These are phyloP conservation scores for Circinella umbellata DNA, from an alignment of 371 early-diverging fungal genomes.

Conservation along the genomic window DNA sequence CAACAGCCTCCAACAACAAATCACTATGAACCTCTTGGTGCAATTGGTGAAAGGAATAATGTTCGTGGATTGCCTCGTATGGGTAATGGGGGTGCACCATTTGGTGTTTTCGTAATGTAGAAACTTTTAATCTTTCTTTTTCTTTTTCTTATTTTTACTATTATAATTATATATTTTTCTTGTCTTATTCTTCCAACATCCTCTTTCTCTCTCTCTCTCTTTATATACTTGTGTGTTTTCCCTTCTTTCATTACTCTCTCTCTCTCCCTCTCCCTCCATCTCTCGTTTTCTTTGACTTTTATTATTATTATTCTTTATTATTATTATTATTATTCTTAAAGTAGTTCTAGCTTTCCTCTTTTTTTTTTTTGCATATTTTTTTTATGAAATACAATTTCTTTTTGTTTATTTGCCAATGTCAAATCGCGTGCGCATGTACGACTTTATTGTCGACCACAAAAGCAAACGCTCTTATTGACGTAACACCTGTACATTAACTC, in stretches of 20 bases:
- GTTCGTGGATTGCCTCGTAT: constrained; percentile 4
- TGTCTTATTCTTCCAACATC: neutral
- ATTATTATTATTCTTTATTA: too few relatives aligned
- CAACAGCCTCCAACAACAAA: constrained; percentile 6
- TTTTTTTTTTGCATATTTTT: neutral
- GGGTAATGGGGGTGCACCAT: constrained; percentile 4
- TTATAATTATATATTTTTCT: neutral
- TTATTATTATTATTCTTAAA: neutral
- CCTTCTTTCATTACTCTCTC: neutral
- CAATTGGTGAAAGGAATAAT: neutral
- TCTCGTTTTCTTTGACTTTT: too few relatives aligned
- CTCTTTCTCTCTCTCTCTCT: too few relatives aligned
- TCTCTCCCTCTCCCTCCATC: too few relatives aligned
- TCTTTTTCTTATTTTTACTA: neutral
- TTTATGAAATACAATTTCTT: constrained; percentile 1
- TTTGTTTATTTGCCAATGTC: constrained; percentile 7
- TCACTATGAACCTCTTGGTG: constrained; percentile 7
- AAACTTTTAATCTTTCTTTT: neutral
- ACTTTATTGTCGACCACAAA: neutral
- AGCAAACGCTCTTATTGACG: neutral
- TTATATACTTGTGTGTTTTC: neutral
- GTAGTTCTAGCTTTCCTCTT: neutral
- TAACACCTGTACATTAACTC: neutral
- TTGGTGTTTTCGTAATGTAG: constrained; percentile 22
- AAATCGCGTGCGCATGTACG: constrained; percentile 10